A percentile compares a stretch with the other conserved stretches of the same genome.
Evolutionary conservation across 1,284 basidiomycete species (phyloP).

Genomic region (Pisolithus thermaeus): DNA sequence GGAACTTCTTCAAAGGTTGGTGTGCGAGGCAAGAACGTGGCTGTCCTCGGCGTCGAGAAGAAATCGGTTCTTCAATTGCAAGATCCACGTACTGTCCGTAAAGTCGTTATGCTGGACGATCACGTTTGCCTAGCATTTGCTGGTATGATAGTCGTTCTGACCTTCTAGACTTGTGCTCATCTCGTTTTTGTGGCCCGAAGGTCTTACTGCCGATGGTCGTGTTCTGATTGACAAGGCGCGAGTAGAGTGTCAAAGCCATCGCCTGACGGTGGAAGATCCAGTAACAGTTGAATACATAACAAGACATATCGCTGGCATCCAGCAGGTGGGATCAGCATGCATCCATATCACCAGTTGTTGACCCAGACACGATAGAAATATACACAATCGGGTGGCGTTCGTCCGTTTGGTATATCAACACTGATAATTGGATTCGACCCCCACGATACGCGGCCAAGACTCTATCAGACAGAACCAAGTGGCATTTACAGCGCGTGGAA

Average conservation of each 20-base stretch:
- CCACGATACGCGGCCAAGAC: slow-evolving; percentile 78
- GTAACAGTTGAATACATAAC: slow-evolving; percentile 99
- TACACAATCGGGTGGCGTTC: slow-evolving; percentile 98
- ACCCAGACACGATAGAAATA: slow-evolving; percentile 61
- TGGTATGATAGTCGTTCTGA: slow-evolving; percentile 47
- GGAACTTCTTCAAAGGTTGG: slow-evolving; percentile 64
- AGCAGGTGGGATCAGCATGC: slow-evolving; percentile 65
- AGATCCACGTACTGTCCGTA: slow-evolving; percentile 95
- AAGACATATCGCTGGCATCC: slow-evolving; percentile 94
- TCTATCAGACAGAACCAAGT: slow-evolving; percentile 97
- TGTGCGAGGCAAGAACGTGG: slow-evolving; percentile 90
- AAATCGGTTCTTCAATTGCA: slow-evolving; percentile 96
- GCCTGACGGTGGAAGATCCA: slow-evolving; percentile 96
- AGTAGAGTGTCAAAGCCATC: slow-evolving; percentile 96
- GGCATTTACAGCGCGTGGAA: slow-evolving; percentile 99
- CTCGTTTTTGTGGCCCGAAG: slow-evolving; percentile 37
- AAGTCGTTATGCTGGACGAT: slow-evolving; percentile 98
- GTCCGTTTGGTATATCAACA: slow-evolving; percentile 97
- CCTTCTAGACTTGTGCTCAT: slow-evolving; percentile 2
- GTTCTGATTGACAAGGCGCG: slow-evolving; percentile 98
- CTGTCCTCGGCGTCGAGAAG: slow-evolving; percentile 98
- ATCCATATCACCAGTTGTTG: not conserved
- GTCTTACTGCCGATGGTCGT: slow-evolving; percentile 95
- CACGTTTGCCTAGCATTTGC: slow-evolving; percentile 98
- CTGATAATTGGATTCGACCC: slow-evolving; percentile 98